phyloP scores from a whole-genome alignment of 2,329 filamentous ascomycete genomes.

The Diplodia scrobiculata region DNA sequence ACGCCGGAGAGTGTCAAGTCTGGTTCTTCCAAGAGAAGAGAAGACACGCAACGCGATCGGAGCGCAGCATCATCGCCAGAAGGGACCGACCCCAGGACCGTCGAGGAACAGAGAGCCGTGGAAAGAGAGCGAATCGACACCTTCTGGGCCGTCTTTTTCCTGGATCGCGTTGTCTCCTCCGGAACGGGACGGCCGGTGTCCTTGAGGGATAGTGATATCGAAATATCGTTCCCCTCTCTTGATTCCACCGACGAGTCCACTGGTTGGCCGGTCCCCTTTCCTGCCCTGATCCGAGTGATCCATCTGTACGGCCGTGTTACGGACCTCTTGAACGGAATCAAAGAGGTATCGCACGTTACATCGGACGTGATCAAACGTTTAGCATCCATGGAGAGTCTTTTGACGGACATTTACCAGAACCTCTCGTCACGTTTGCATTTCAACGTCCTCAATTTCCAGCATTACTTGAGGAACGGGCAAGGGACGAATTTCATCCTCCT shows the following conservation, averaged over 20 bases:
- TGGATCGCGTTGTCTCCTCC: conserved; percentile 84
- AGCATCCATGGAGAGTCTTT: conserved; percentile 74
- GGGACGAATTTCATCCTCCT: conserved; percentile 84
- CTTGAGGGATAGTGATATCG: conserved; percentile 80
- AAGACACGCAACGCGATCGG: conserved; percentile 58
- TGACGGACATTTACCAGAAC: conserved; percentile 73
- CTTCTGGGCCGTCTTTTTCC: conserved; percentile 86
- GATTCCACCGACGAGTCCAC: conserved; percentile 57
- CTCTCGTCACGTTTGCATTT: conserved; percentile 77
- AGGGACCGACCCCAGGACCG: conserved; percentile 41
- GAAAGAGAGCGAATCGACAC: conserved; percentile 84
- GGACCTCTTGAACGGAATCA: conserved; percentile 80
- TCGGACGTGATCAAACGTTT: conserved; percentile 71
- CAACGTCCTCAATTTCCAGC: conserved; percentile 81
- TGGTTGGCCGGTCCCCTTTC: conserved; percentile 76
- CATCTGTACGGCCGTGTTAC: conserved; percentile 83
- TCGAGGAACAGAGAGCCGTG: conserved; percentile 64
- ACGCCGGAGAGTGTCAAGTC: conserved; percentile 59
- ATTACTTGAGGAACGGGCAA: conserved; percentile 77
- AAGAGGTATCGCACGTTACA: conserved; percentile 71
- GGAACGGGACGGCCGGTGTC: conserved; percentile 84
- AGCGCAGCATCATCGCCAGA: conserved; percentile 36
- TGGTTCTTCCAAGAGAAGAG: conserved; percentile 33
- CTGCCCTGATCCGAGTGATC: conserved; percentile 78
- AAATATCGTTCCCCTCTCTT: conserved; percentile 67